Evolutionary conservation across 441 rosid species (phyloP).

Genomic region (Arabidopsis lyrata): DNA sequence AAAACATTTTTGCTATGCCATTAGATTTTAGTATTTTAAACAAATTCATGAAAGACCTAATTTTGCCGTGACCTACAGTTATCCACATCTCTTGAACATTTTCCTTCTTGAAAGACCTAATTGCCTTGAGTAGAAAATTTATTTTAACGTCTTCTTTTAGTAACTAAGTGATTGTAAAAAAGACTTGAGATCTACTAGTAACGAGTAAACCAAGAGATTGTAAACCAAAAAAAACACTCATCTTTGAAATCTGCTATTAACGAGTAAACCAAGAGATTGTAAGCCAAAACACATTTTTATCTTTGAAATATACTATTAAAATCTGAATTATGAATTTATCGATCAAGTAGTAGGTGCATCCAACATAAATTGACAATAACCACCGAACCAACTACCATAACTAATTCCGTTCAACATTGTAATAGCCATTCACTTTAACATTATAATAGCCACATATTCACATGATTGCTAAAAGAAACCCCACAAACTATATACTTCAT

Average conservation of each 20-base stretch:
- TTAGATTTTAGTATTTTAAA: too few relatives aligned
- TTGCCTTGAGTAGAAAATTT: neutral
- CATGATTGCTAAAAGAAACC: slow-evolving; percentile 6
- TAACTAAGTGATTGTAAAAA: slow-evolving; percentile 1
- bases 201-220: neutral
- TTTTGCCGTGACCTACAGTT: too few relatives aligned
- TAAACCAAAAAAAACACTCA: neutral
- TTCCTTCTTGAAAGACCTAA: neutral
- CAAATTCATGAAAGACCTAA: too few relatives aligned
- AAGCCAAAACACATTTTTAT: neutral
- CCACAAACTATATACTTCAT: neutral
- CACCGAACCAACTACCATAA: neutral
- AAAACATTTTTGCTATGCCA: too few relatives aligned
- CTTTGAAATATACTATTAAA: neutral
- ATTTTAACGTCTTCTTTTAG: neutral
- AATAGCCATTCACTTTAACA: slow-evolving; percentile 9
- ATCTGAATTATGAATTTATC: neutral
- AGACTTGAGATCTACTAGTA: neutral
- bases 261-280: neutral
- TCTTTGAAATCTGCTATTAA: neutral
- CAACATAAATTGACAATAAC: slow-evolving; percentile 9
- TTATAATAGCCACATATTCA: slow-evolving; percentile 15
- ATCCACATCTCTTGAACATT: neutral
- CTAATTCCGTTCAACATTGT: slow-evolving; percentile 1
- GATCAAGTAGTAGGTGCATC: slow-evolving; percentile 24